Percentiles rank a stretch among this genome's conserved stretches.
Evolutionary conservation across 306 rosid genomes (phyloP).

Genomic region (Dalbergia cochinchinensis): DNA sequence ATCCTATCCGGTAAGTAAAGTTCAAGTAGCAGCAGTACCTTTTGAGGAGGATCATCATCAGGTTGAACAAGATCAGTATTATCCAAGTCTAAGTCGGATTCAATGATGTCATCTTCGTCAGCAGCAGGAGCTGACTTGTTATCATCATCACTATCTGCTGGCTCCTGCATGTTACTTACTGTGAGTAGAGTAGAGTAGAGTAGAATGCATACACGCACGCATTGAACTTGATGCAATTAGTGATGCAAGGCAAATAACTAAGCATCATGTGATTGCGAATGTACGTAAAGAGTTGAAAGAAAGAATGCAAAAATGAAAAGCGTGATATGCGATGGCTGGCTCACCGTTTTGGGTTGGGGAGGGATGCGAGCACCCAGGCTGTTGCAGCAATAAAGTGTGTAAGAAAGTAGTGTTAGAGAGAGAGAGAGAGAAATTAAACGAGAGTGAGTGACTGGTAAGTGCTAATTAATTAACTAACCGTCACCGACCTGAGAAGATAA

Average conservation of each 20-base stretch:
- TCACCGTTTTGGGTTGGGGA: constrained; percentile 59
- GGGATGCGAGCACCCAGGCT: constrained; percentile 86
- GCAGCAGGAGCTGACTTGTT: constrained; percentile 36
- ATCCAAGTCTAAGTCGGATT: constrained; percentile 85
- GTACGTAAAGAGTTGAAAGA: too few species aligned
- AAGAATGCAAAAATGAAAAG: not conserved
- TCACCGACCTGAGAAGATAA: constrained; percentile 72
- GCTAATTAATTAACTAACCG: too few species aligned
- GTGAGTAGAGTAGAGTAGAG: constrained; percentile 17
- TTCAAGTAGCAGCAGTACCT: constrained; percentile 45
- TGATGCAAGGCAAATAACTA: too few species aligned
- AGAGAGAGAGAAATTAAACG: not conserved
- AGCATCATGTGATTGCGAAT: too few species aligned
- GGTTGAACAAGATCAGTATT: constrained; percentile 68
- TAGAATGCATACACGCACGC: too few species aligned
- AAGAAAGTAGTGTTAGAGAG: not conserved
- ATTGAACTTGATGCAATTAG: too few species aligned
- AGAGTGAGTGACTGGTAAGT: not conserved
- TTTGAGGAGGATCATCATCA: constrained; percentile 80
- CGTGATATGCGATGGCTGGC: not conserved
- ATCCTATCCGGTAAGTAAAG: too few species aligned
- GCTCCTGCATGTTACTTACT: constrained; percentile 56
- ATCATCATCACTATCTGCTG: constrained; percentile 35
- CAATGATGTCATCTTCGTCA: constrained; percentile 62
- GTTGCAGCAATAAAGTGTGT: not conserved